Percentiles rank a stretch among this genome's conserved stretches.
phyloP scores from a whole-genome alignment of 768 basidiomycete species.

The Hericium erinaceus region DNA sequence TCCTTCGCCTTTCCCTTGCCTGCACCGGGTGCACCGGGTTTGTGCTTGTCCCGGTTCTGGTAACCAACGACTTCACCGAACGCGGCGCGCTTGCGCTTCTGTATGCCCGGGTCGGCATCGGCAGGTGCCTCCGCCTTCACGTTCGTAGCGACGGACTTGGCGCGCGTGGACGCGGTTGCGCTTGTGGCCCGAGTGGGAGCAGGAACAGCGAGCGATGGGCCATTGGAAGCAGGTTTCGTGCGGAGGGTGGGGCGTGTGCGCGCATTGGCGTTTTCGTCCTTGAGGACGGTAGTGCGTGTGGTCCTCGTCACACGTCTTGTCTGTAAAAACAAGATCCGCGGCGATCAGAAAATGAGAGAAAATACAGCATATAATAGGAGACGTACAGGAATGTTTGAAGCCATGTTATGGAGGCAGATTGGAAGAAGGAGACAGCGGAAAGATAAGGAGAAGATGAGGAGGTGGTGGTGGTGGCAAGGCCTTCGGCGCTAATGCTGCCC shows the following conservation, averaged over 20 bases:
- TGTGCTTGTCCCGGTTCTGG: constrained; percentile 27
- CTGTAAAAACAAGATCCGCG: constrained; percentile 22
- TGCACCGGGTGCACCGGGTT: constrained; percentile 22
- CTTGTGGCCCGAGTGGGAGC: constrained; percentile 31
- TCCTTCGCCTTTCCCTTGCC: constrained; percentile 50
- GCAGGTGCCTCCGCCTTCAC: constrained; percentile 24
- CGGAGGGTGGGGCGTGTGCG: constrained; percentile 53
- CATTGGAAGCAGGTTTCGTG: constrained; percentile 44
- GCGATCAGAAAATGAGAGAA: not conserved
- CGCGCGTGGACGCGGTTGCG: constrained; percentile 44
- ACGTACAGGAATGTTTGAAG: constrained; percentile 39
- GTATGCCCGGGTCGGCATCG: constrained; percentile 37
- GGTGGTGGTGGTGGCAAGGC: constrained; percentile 1
- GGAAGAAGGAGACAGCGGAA: not conserved
- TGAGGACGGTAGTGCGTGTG: constrained; percentile 41
- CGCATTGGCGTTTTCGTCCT: constrained; percentile 66
- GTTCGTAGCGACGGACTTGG: constrained; percentile 32
- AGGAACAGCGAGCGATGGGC: constrained; percentile 26
- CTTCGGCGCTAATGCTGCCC: constrained; percentile 1
- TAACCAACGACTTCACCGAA: constrained; percentile 58
- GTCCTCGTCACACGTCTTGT: constrained; percentile 56
- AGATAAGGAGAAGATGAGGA: not conserved
- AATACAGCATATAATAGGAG: not conserved
- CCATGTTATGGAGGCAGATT: constrained; percentile 18
- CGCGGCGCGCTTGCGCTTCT: constrained; percentile 70